Evolutionary conservation across 257 asterid species (phyloP).

Genomic region (Nicotiana knightiana): DNA sequence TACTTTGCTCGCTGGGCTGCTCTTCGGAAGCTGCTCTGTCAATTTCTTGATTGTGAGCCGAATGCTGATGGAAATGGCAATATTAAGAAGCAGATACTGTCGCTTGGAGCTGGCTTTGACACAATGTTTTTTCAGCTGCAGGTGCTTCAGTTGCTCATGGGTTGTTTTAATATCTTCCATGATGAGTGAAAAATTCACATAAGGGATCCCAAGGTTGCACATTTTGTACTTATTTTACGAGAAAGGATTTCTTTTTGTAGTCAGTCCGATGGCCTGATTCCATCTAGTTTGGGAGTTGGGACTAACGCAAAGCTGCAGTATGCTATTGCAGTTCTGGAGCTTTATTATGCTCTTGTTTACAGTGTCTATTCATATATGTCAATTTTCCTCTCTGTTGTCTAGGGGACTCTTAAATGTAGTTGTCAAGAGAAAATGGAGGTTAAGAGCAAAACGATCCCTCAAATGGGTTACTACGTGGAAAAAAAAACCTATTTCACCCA

Average conservation of each 20-base stretch:
- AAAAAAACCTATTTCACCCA: neutral
- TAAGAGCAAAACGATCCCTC: neutral
- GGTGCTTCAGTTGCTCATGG: slow-evolving; percentile 48
- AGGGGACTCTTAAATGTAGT: neutral
- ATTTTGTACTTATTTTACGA: neutral
- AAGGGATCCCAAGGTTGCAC: neutral
- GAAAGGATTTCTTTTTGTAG: neutral
- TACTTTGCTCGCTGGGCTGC: slow-evolving; percentile 95
- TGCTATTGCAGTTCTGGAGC: neutral
- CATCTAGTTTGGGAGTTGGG: neutral
- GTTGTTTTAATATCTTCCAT: neutral
- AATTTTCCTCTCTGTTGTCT: neutral
- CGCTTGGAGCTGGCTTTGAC: slow-evolving; percentile 97
- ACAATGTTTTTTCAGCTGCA: slow-evolving; percentile 85
- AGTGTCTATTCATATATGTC: neutral
- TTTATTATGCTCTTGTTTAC: neutral
- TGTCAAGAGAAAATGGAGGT: neutral
- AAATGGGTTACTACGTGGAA: neutral
- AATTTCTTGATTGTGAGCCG: slow-evolving; percentile 60
- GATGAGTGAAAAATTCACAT: neutral
- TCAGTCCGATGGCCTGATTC: neutral
- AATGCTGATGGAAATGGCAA: slow-evolving; percentile 31
- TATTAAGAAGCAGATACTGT: slow-evolving; percentile 71
- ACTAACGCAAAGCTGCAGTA: neutral
- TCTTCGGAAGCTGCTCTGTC: slow-evolving; percentile 63